These are phyloP conservation scores for Aquilaria yunnanensis DNA, from an alignment of 345 rosid species.

Conservation along the genomic window DNA sequence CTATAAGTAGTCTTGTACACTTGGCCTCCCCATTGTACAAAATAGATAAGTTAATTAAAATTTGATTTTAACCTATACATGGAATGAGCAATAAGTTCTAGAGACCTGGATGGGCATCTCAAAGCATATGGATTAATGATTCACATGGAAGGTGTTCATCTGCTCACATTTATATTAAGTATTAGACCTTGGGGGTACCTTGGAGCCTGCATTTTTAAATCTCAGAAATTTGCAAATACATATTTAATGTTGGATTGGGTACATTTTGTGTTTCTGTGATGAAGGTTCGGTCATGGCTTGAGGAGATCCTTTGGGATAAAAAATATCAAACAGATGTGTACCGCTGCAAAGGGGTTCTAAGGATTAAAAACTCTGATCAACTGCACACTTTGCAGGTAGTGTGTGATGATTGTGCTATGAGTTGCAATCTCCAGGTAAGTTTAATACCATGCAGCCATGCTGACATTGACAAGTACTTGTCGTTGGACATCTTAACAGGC, in stretches of 20 bases:
- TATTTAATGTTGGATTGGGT: neutral
- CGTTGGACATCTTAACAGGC: conserved; percentile 43
- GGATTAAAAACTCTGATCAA: conserved; percentile 55
- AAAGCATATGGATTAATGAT: no score
- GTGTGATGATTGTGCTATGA: conserved; percentile 6
- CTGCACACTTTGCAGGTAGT: conserved; percentile 89
- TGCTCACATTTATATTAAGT: neutral
- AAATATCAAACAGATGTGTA: conserved; percentile 71
- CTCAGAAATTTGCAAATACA: neutral
- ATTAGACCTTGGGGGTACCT: no score
- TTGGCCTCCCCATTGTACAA: no score
- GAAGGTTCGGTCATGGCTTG: conserved; percentile 79
- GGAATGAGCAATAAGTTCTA: no score
- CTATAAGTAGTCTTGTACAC: no score
- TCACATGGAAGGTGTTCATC: neutral
- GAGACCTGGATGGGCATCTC: no score
- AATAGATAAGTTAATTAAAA: no score
- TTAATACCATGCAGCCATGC: neutral
- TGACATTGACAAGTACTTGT: conserved; percentile 8
- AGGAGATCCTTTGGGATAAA: conserved; percentile 94
- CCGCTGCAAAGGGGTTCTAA: conserved; percentile 88
- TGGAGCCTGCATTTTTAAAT: neutral
- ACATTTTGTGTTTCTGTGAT: conserved; percentile 1
- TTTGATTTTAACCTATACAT: no score
- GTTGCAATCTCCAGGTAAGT: neutral